A percentile compares a stretch with the other conserved stretches of the same genome.
phyloP scores from a whole-genome alignment of 1,284 basidiomycete genomes.

The Polyporus tsugae region DNA sequence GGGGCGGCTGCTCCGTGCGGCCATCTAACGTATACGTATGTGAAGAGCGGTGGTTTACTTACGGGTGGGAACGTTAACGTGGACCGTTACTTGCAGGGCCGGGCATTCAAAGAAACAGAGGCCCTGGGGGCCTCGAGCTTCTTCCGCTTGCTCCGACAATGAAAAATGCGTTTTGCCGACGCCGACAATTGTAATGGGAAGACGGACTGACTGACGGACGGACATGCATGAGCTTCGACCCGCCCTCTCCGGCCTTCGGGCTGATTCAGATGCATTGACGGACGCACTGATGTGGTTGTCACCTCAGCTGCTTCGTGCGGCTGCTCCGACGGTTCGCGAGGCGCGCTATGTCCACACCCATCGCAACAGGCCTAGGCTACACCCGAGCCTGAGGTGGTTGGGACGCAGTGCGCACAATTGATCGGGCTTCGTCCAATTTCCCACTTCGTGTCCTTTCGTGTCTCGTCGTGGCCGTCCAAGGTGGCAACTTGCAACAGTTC shows the following conservation, averaged over 20 bases:
- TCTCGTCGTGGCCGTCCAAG: not conserved
- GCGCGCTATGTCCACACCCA: slow-evolving; percentile 2
- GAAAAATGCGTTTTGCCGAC: not conserved
- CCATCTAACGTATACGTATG: not conserved
- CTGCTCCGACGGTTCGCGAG: not conserved
- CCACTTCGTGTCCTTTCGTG: not conserved
- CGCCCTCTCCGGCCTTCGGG: not conserved
- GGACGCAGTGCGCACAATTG: not conserved
- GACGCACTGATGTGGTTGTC: not conserved
- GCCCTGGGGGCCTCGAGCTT: slow-evolving; percentile 5
- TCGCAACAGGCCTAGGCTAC: not conserved
- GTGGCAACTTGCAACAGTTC: not conserved
- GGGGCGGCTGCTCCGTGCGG: not conserved
- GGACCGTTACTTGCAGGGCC: not conserved
- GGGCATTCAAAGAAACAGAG: not conserved
- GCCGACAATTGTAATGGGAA: not conserved
- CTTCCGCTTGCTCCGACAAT: slow-evolving; percentile 6
- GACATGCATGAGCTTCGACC: not conserved
- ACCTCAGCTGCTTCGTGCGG: not conserved
- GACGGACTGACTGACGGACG: not conserved
- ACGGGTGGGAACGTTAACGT: not conserved
- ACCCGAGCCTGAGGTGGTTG: not conserved
- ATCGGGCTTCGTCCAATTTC: not conserved
- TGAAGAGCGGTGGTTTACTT: slow-evolving; percentile 1
- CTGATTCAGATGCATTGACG: not conserved